A percentile compares a stretch with the other conserved stretches of the same genome.
phyloP scores from a whole-genome alignment of 345 rosid species.

The Sapria himalayana region DNA sequence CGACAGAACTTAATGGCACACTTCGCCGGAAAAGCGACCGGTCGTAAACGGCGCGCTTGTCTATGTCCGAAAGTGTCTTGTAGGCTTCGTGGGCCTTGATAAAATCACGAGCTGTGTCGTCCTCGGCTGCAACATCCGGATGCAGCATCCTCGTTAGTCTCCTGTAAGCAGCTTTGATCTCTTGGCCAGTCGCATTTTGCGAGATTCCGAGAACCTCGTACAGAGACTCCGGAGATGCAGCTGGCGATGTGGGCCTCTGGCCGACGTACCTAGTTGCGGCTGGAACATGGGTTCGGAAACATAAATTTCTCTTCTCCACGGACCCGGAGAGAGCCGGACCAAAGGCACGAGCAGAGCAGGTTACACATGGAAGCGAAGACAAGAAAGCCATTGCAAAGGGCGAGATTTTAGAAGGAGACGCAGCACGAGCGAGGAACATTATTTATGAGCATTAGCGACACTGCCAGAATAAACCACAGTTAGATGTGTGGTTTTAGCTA shows the following conservation, averaged over 20 bases:
- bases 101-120: slow-evolving; percentile 18
- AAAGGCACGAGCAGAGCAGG: no score
- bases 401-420: no score
- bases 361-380: no score
- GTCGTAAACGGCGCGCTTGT: slow-evolving; percentile 39
- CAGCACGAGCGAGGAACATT: no score
- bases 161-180: slow-evolving; percentile 52
- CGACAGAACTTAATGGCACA: slow-evolving; percentile 7
- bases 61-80: slow-evolving; percentile 43
- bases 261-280: no score
- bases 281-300: no score
- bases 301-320: no score
- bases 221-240: slow-evolving; percentile 9
- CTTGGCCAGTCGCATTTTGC: slow-evolving; percentile 29
- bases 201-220: slow-evolving; percentile 45
- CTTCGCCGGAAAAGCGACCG: slow-evolving; percentile 15
- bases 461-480: no score
- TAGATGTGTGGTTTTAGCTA: no score
- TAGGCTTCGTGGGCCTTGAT: slow-evolving; percentile 44
- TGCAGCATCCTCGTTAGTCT: slow-evolving; percentile 35
- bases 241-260: slow-evolving; percentile 11
- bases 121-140: slow-evolving; percentile 37
- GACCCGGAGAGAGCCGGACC: no score
- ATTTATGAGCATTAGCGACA: no score
- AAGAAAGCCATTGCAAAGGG: no score